Evolutionary conservation across 164 flowering plant species (phyloP).

Genomic region (Platanus orientalis): DNA sequence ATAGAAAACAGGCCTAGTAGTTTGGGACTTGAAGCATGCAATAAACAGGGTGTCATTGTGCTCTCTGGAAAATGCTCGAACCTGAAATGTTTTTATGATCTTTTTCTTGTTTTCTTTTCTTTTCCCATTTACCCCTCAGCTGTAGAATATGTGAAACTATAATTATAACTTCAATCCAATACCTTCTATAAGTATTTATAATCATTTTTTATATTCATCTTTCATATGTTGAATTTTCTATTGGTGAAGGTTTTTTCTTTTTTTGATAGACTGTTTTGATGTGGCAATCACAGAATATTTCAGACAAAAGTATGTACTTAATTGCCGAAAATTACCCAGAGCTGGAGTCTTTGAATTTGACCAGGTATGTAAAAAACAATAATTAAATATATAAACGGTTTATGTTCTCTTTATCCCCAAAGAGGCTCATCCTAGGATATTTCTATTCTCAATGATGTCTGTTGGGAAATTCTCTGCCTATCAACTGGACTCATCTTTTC

Average conservation of each 20-base stretch:
- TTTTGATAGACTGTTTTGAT: neutral
- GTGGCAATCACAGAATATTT: conserved; percentile 44
- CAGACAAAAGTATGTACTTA: conserved; percentile 59
- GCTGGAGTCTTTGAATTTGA: conserved; percentile 63
- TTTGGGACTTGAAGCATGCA: too few species aligned
- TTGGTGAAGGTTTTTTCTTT: neutral
- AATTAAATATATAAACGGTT: too few species aligned
- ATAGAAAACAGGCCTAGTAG: neutral
- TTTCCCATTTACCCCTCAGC: too few species aligned
- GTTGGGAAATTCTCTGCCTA: neutral
- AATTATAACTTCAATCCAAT: too few species aligned
- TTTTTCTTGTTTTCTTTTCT: too few species aligned
- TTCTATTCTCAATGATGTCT: neutral
- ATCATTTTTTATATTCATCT: neutral
- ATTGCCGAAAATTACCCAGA: conserved; percentile 60
- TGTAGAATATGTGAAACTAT: too few species aligned
- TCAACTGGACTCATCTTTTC: neutral
- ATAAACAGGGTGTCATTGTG: neutral
- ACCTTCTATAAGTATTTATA: neutral
- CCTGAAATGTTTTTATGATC: too few species aligned
- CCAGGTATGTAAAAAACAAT: conserved; percentile 45
- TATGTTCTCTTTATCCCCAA: neutral
- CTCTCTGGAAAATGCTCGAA: neutral
- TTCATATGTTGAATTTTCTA: conserved; percentile 1
- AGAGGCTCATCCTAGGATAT: neutral